These are phyloP conservation scores for Cryptococcus sp. DNA, from an alignment of 1,284 basidiomycete species.

Conservation along the genomic window DNA sequence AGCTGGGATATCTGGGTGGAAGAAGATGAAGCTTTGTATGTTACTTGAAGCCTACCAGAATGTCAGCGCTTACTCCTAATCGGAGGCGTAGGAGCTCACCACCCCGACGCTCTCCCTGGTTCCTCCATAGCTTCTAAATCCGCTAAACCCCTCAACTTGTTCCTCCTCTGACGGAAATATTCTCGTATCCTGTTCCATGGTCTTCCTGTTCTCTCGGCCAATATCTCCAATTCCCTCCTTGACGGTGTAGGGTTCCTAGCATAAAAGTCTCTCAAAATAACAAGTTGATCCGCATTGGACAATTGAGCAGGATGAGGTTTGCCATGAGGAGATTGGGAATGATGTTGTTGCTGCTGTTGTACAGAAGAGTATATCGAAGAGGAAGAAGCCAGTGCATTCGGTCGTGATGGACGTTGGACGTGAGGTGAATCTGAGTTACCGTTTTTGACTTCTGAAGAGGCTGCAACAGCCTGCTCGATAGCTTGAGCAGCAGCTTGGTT, in stretches of 20 bases:
- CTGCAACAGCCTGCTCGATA: constrained; percentile 24
- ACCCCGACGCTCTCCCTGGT: constrained; percentile 38
- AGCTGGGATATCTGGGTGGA: constrained; percentile 30
- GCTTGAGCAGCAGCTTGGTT: constrained; percentile 38
- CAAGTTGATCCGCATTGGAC: constrained; percentile 26
- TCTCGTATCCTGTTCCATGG: constrained; percentile 41
- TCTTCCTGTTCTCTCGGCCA: constrained; percentile 36
- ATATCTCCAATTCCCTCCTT: constrained; percentile 28
- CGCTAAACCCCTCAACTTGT: constrained; percentile 38
- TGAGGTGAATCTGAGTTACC: not conserved
- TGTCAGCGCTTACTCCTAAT: not conserved
- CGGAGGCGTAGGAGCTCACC: constrained; percentile 20
- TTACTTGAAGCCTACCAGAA: constrained; percentile 32
- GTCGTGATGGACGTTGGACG: not conserved
- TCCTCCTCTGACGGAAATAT: constrained; percentile 42
- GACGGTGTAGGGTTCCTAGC: constrained; percentile 38
- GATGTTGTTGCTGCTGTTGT: not conserved
- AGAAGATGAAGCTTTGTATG: constrained; percentile 27
- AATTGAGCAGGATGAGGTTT: constrained; percentile 1
- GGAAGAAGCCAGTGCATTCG: not conserved
- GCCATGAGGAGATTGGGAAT: not conserved
- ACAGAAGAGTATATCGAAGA: not conserved
- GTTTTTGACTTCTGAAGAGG: not conserved
- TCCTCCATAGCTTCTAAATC: constrained; percentile 40
- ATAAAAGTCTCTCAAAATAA: constrained; percentile 34